Base-by-base conservation (phyloP, 2,329 filamentous ascomycete species). In the Talaromyces rugulosus region DNA sequence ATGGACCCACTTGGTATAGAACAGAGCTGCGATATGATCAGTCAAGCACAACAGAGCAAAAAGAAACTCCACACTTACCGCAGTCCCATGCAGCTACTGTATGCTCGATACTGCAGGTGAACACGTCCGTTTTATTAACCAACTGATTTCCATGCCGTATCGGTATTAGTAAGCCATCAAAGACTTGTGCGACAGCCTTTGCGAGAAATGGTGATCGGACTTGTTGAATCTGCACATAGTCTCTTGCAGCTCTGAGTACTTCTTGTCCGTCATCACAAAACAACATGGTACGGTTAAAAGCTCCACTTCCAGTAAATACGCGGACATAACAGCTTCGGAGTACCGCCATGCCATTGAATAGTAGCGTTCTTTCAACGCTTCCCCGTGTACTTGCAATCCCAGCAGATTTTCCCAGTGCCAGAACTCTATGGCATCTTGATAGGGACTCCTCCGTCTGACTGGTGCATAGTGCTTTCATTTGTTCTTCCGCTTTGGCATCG, bases 1-100 rank as follows among this genome's bases (percentile, higher is more conserved):
- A 47, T 74, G 70, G 7, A 73, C 67, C 72, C 72, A 74, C 66
- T 73, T 74, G 2, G 71, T 71, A 16, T 72, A 65, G 57, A 74
- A 69, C 3, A 74, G 53, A 3, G 71, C 70, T 70, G 54, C 14
- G 27, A 14, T 8, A 58, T 50, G 54, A 33, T 54, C 50, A 58
- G 55, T 31, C 31, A 51, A 2, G 23, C 28, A 30, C 7, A 36
- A 18, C 18, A 34, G 28, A 56, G 18, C 18, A 16, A 3, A 56
- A 8, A 14, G 31, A 12, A 34, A n/a, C 14, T 12, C 42, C 16
- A 44, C 31, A 63, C 64, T 68, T 66, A 71, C 69, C 65, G 36
- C 64, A 63, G 42, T 74, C 73, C 73, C 73, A 76, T 30, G 66
- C 71, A 8, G 72, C 69, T 52, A 74, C 65, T 16, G 73, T 72